Conservation (phyloP, 306 rosid genomes). For the Trichosanthes cucumerina region DNA sequence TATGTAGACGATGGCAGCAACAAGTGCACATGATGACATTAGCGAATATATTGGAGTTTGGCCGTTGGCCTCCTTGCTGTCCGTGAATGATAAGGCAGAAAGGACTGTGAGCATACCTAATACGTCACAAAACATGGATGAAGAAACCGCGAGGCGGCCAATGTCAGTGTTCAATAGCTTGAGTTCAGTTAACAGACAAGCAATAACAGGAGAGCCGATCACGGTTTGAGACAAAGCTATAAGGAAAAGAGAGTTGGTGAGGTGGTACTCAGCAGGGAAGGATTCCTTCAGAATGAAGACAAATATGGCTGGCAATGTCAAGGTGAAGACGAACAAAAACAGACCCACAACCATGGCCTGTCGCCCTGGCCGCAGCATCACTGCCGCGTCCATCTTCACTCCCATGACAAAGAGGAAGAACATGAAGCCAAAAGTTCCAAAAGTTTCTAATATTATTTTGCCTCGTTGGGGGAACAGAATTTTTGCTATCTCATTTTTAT, state of each 20-base stretch:
- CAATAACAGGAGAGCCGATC: constrained; percentile 29
- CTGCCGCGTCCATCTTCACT: constrained; percentile 27
- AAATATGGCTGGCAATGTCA: not conserved
- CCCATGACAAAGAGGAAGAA: constrained; percentile 38
- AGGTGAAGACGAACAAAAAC: constrained; percentile 20
- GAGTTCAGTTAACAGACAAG: constrained; percentile 39
- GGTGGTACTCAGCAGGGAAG: not conserved
- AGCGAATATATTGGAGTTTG: not conserved
- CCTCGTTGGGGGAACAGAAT: constrained; percentile 35
- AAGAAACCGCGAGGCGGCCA: constrained; percentile 42
- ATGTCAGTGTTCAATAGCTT: constrained; percentile 45
- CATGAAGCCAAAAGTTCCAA: constrained; percentile 29
- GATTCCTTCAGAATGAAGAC: not conserved
- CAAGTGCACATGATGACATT: constrained; percentile 9
- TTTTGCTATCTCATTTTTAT: not conserved
- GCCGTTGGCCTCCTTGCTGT: not conserved
- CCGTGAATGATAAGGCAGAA: constrained; percentile 2
- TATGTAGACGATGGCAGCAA: constrained; percentile 5
- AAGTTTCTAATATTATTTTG: constrained; percentile 23
- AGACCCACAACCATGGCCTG: constrained; percentile 27
- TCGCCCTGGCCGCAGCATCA: constrained; percentile 28
- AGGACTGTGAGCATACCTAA: constrained; percentile 13
- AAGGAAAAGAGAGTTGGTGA: constrained; percentile 10
- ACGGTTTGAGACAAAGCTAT: constrained; percentile 29
- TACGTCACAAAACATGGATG: constrained; percentile 29